A percentile compares a stretch with the other conserved stretches of the same genome.
Evolutionary conservation across 148 eudicot genomes (phyloP).

Genomic region (Rhododendron vialii): DNA sequence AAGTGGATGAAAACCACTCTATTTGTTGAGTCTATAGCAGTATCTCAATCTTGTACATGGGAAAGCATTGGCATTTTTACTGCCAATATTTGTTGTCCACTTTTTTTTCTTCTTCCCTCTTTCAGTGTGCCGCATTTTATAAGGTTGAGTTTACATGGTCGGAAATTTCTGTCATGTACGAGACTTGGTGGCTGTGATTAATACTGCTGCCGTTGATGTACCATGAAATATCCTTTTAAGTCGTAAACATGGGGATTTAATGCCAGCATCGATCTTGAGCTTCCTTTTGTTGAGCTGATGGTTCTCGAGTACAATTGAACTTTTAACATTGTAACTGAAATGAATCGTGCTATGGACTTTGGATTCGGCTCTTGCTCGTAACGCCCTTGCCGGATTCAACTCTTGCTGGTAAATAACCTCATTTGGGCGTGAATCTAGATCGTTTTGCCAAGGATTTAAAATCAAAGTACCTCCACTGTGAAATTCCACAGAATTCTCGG

Average conservation of each 20-base stretch:
- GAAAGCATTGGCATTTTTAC: background rate
- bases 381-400: background rate
- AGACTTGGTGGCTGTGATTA: background rate
- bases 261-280: background rate
- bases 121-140: constrained; percentile 1
- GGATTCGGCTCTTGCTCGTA: background rate
- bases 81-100: background rate
- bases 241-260: background rate
- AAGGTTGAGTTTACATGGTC: constrained; percentile 7
- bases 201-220: background rate
- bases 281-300: background rate
- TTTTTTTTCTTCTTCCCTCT: background rate
- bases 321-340: background rate
- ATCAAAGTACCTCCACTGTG: background rate
- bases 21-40: background rate
- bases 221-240: background rate
- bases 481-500: background rate
- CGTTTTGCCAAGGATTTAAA: background rate
- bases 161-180: background rate
- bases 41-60: constrained; percentile 8
- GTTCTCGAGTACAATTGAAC: background rate
- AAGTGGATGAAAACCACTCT: background rate
- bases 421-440: background rate
- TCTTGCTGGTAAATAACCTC: background rate
- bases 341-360: background rate